Percentiles rank a stretch among this genome's conserved stretches.
Conservation (phyloP, 352 stramenopile genomes). For the Phytophthora colocasiae region DNA sequence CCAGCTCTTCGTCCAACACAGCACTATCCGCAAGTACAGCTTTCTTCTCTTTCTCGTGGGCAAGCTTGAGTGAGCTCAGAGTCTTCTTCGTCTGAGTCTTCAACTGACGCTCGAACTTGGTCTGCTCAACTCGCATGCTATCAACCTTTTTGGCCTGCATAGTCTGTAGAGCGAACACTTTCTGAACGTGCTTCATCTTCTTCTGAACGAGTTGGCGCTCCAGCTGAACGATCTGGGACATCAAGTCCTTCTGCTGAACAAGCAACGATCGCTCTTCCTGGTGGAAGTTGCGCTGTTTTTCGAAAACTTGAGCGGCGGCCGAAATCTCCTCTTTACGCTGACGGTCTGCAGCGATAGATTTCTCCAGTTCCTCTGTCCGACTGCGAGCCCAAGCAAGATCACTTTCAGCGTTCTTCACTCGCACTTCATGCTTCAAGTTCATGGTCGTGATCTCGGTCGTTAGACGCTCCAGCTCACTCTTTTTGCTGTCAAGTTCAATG, state of each 20-base stretch:
- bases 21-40: conserved; percentile 35
- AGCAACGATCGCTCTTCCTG: conserved; percentile 63
- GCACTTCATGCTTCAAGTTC: conserved; percentile 64
- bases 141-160: conserved; percentile 43
- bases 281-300: conserved; percentile 59
- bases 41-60: conserved; percentile 62
- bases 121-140: conserved; percentile 49
- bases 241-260: conserved; percentile 60
- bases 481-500: conserved; percentile 56
- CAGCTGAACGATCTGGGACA: conserved; percentile 64
- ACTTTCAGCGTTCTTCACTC: conserved; percentile 56
- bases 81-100: conserved; percentile 68
- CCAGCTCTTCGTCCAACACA: conserved; percentile 42
- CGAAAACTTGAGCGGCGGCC: conserved; percentile 46
- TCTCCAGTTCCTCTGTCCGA: conserved; percentile 56
- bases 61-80: conserved; percentile 46
- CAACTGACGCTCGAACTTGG: conserved; percentile 58
- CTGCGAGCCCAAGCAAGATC: conserved; percentile 64
- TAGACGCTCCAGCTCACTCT: conserved; percentile 53
- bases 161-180: conserved; percentile 59
- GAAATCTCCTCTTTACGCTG: conserved; percentile 42
- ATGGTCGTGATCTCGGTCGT: conserved; percentile 57
- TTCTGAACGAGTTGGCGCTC: conserved; percentile 64
- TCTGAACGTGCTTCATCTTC: conserved; percentile 67
- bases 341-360: conserved; percentile 38